Conservation (phyloP, 352 stramenopile genomes). For the Phytophthora fragariaefolia region DNA sequence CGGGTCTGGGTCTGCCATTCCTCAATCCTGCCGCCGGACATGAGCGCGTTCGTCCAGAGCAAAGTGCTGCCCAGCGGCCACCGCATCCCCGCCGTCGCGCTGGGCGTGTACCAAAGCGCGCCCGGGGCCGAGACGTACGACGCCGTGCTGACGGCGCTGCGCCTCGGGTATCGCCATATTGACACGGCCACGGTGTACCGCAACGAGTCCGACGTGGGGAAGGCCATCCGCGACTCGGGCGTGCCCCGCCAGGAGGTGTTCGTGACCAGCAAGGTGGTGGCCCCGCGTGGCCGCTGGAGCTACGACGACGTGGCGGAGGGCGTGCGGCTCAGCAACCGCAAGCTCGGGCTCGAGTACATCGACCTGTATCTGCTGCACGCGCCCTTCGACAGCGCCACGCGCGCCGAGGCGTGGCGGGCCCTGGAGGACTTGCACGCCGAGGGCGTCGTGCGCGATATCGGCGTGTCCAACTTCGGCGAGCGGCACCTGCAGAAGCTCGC, state of each 20-base stretch:
- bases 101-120: slow-evolving; percentile 65
- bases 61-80: slow-evolving; percentile 52
- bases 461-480: slow-evolving; percentile 91
- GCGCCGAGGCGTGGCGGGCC: slow-evolving; percentile 61
- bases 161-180: slow-evolving; percentile 90
- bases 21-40: not conserved
- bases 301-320: slow-evolving; percentile 74
- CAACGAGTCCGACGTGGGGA: slow-evolving; percentile 89
- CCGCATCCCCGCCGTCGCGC: slow-evolving; percentile 50
- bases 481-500: slow-evolving; percentile 72
- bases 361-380: slow-evolving; percentile 85
- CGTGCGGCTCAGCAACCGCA: slow-evolving; percentile 54
- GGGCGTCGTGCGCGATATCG: slow-evolving; percentile 81
- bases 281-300: slow-evolving; percentile 43
- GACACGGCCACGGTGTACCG: slow-evolving; percentile 88
- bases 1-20: not conserved
- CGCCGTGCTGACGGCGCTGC: slow-evolving; percentile 58
- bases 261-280: slow-evolving; percentile 80
- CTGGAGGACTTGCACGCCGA: slow-evolving; percentile 57
- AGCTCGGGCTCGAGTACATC: slow-evolving; percentile 79
- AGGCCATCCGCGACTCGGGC: slow-evolving; percentile 75
- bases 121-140: slow-evolving; percentile 64
- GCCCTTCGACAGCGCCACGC: slow-evolving; percentile 51
- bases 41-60: slow-evolving; percentile 34
- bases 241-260: slow-evolving; percentile 82